Evolutionary conservation across 176 grass and related monocot species (phyloP).

Genomic region (Alloteropsis semialata): DNA sequence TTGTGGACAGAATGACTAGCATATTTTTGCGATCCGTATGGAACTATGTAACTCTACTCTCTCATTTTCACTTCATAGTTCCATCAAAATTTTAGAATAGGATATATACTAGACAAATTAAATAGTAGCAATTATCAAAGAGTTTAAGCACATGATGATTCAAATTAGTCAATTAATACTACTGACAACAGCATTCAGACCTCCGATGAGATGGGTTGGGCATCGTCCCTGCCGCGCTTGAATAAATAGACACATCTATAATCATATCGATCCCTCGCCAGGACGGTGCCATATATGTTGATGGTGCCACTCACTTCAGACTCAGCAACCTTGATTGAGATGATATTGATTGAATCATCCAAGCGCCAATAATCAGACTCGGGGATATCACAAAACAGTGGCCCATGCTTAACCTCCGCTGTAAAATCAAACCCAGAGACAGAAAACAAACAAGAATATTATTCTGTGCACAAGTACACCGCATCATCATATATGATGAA

Average conservation of each 20-base stretch:
- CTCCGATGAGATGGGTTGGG: background rate
- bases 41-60: too few species aligned
- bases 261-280: background rate
- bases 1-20: too few species aligned
- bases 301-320: background rate
- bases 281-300: background rate
- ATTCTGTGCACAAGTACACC: too few species aligned
- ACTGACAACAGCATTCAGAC: background rate
- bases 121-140: too few species aligned
- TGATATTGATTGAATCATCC: background rate
- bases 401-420: background rate
- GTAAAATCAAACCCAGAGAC: background rate
- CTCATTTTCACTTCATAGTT: too few species aligned
- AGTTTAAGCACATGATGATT: too few species aligned
- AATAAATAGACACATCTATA: background rate
- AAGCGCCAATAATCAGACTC: background rate
- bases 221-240: background rate
- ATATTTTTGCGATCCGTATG: too few species aligned
- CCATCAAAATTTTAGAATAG: too few species aligned
- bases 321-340: background rate
- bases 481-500: too few species aligned
- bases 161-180: too few species aligned
- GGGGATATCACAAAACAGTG: background rate
- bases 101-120: too few species aligned
- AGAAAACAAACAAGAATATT: background rate